Percentiles rank a stretch among this genome's conserved stretches.
phyloP scores from a whole-genome alignment of 2,329 filamentous ascomycete genomes.

The Davidsoniella virescens region DNA sequence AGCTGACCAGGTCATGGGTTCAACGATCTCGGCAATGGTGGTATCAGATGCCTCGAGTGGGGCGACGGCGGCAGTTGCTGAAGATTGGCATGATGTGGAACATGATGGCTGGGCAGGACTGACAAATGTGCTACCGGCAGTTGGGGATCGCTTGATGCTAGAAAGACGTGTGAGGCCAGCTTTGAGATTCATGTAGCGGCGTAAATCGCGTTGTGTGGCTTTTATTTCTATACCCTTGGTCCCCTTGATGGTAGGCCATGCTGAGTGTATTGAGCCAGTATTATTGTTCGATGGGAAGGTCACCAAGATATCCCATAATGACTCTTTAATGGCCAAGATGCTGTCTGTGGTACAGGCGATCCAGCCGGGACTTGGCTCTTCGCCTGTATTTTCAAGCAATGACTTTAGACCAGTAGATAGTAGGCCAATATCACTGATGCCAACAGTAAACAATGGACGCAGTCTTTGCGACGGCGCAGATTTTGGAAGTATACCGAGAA shows the following conservation, averaged over 20 bases:
- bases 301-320: conserved; percentile 79
- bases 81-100: background rate
- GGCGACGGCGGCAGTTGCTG: background rate
- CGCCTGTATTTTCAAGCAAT: conserved; percentile 21
- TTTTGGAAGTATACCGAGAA: conserved; percentile 51
- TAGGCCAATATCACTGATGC: conserved; percentile 79
- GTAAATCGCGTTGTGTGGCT: conserved; percentile 79
- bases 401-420: conserved; percentile 40
- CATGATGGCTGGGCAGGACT: background rate
- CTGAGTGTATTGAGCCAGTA: conserved; percentile 25
- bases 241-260: conserved; percentile 63
- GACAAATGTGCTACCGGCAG: background rate
- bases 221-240: conserved; percentile 50
- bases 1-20: conserved; percentile 52
- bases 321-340: conserved; percentile 71
- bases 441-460: conserved; percentile 77
- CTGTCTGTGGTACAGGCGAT: conserved; percentile 92
- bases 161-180: conserved; percentile 37
- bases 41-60: conserved; percentile 23
- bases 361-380: conserved; percentile 42
- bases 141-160: conserved; percentile 17
- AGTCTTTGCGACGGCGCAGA: conserved; percentile 48
- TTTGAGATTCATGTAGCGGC: conserved; percentile 57
- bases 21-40: conserved; percentile 38
- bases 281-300: conserved; percentile 42